Evolutionary conservation across 805 yeast species (phyloP).

Genomic region (Aciculoconidium aculeatum): DNA sequence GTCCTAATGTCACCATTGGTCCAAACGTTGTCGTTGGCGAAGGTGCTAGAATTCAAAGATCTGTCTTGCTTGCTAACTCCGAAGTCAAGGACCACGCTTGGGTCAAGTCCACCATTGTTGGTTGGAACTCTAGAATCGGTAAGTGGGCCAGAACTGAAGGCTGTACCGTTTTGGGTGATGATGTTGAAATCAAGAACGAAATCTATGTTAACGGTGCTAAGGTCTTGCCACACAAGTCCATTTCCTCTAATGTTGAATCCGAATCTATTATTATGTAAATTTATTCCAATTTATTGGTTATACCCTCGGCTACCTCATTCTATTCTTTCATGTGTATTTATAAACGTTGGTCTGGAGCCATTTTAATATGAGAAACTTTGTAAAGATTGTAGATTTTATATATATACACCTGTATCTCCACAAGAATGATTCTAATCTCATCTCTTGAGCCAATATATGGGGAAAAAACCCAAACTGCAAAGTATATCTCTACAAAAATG

Average conservation of each 20-base stretch:
- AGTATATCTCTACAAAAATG: too few relatives aligned
- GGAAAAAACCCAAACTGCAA: too few relatives aligned
- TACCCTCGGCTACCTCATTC: constrained; percentile 1
- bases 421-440: too few relatives aligned
- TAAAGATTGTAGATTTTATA: too few relatives aligned
- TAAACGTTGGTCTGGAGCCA: too few relatives aligned
- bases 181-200: constrained; percentile 97
- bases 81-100: constrained; percentile 94
- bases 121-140: constrained; percentile 98
- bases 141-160: constrained; percentile 99
- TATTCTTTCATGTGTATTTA: constrained; percentile 5
- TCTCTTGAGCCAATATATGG: too few relatives aligned
- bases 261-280: constrained; percentile 95
- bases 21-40: constrained; percentile 94
- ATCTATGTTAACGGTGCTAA: constrained; percentile 99
- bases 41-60: constrained; percentile 97
- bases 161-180: constrained; percentile 97
- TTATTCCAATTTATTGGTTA: constrained; percentile 1
- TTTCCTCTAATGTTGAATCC: constrained; percentile 92
- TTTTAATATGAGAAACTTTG: too few relatives aligned
- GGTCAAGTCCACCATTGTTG: constrained; percentile 96
- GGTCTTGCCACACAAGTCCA: constrained; percentile 97
- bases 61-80: constrained; percentile 88
- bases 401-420: too few relatives aligned
- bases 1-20: constrained; percentile 97